A percentile compares a stretch with the other conserved stretches of the same genome.
Conservation (phyloP, 2,329 filamentous ascomycete genomes). For the Fusarium napiforme region DNA sequence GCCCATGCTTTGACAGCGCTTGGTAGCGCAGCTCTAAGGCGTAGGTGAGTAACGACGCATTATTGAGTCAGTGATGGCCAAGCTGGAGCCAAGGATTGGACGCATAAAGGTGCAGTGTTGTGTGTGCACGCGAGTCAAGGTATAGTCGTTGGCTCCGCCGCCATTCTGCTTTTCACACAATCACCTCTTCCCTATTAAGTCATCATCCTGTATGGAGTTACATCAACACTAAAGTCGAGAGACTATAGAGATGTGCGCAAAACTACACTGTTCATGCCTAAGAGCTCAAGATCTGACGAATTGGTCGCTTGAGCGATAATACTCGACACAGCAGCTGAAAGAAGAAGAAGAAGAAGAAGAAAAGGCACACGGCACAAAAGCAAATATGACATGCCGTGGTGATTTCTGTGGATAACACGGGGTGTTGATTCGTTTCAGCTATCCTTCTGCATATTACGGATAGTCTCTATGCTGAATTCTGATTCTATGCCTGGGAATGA, state of each 20-base stretch:
- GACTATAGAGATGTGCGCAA: neutral
- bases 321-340: neutral
- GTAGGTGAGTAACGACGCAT: neutral
- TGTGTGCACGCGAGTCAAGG: constrained; percentile 21
- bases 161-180: neutral
- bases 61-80: neutral
- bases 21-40: constrained; percentile 19
- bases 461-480: constrained; percentile 1
- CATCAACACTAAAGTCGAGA: no score
- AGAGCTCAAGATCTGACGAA: neutral
- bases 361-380: constrained; percentile 22
- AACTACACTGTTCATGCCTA: neutral
- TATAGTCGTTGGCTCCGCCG: neutral
- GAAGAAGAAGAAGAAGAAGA: neutral
- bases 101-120: neutral
- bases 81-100: constrained; percentile 2
- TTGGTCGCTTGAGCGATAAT: neutral
- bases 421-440: neutral
- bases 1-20: constrained; percentile 33
- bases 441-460: neutral
- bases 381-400: neutral
- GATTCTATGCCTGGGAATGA: neutral
- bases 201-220: neutral
- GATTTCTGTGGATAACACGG: constrained; percentile 2
- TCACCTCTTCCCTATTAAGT: neutral